Conservation (phyloP, 106 monocot species). For the Agapanthus africanus region DNA sequence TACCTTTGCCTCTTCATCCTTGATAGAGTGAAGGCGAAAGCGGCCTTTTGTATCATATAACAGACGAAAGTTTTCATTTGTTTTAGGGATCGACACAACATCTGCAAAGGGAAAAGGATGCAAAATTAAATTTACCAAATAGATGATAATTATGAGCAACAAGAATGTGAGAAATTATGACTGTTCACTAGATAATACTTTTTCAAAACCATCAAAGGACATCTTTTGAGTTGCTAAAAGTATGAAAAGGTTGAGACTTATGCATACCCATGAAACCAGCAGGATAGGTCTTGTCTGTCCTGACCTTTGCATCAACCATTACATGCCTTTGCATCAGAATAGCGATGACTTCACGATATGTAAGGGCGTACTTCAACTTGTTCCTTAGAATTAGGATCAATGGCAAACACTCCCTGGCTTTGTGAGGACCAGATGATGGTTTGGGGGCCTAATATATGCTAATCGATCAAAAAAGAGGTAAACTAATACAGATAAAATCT, state of each 20-base stretch:
- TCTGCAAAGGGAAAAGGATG: constrained; percentile 25
- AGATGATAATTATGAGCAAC: too few relatives aligned
- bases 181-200: too few relatives aligned
- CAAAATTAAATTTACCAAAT: too few relatives aligned
- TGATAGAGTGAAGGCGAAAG: constrained; percentile 66
- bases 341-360: constrained; percentile 65
- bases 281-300: constrained; percentile 85
- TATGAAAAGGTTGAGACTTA: too few relatives aligned
- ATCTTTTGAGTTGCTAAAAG: too few relatives aligned
- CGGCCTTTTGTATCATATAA: constrained; percentile 87
- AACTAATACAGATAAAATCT: neutral
- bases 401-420: constrained; percentile 80
- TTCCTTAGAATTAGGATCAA: constrained; percentile 80
- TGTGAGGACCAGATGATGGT: constrained; percentile 93
- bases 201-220: too few relatives aligned
- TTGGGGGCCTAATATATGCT: constrained; percentile 61
- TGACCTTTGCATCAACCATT: constrained; percentile 72
- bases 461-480: neutral
- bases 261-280: constrained; percentile 91
- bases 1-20: constrained; percentile 80
- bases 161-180: too few relatives aligned
- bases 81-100: constrained; percentile 81
- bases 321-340: constrained; percentile 88
- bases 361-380: constrained; percentile 80
- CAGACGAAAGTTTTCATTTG: constrained; percentile 78